These are phyloP conservation scores for Porphyridium purpureum DNA, from an alignment of 23 red algal species.

Conservation along the genomic window DNA sequence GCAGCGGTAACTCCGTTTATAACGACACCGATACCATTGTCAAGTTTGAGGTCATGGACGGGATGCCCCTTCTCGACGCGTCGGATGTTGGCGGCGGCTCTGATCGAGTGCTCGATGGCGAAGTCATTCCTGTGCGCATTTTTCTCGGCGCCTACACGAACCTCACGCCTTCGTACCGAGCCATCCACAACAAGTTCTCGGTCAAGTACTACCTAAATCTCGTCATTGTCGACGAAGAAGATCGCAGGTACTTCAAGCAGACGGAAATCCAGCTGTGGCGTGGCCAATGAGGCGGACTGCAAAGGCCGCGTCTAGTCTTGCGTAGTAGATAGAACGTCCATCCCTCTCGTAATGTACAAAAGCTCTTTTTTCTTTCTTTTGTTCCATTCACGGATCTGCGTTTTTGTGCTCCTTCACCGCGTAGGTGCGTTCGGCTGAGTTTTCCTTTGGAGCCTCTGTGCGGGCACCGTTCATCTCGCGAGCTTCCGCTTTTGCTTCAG, in stretches of 20 bases:
- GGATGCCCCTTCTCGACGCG: background rate
- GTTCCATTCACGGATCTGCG: no score
- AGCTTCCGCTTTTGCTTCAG: no score
- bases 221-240: slow-evolving; percentile 81
- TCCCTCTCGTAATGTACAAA: no score
- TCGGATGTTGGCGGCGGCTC: background rate
- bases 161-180: slow-evolving; percentile 80
- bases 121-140: slow-evolving; percentile 71
- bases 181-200: slow-evolving; percentile 81
- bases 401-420: no score
- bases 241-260: slow-evolving; percentile 96
- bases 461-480: no score
- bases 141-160: slow-evolving; percentile 54
- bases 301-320: no score
- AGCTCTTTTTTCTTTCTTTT: no score
- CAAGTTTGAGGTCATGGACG: slow-evolving; percentile 93
- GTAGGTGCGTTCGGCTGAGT: no score
- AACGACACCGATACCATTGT: slow-evolving; percentile 80
- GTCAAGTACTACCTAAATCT: slow-evolving; percentile 92
- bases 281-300: no score
- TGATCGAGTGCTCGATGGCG: slow-evolving; percentile 1
- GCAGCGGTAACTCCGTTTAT: slow-evolving; percentile 47
- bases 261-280: slow-evolving; percentile 48
- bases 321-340: no score
- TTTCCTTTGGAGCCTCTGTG: no score